Evolutionary conservation across 179 eudicot species (phyloP), one percentile per base, ranked within the genome.

Genomic region (Patellifolia procumbens): DNA sequence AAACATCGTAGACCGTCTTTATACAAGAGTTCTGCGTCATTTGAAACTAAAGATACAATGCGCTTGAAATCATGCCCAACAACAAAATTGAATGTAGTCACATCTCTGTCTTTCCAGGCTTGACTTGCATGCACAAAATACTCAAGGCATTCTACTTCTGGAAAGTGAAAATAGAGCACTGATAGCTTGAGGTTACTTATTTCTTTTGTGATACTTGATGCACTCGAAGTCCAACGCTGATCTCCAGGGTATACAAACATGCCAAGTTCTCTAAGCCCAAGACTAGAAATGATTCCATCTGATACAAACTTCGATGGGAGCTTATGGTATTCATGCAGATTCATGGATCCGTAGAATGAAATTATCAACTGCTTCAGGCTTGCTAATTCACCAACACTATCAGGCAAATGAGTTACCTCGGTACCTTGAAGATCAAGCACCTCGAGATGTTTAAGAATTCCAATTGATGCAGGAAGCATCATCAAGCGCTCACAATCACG

Each of bases 401-500:
- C 79, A 48, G 85, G 87, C 34, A 81, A 73, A 56, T 77, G 42
- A 37, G 34, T 63, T 20, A 85, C 35, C 62, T 82, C 77, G 7
- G 85, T 85, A 43, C 85, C 85, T 31, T 61, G 69, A 31, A 85
- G 79, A 74, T 85, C 83, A 70, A 85, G 85, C 76, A 85, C 76
- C 78, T 79, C 29, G 24, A 85, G 75, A 60, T 37, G 13, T 60
- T 71, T 75, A 20, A 82, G 81, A 59, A 31, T 35, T 56, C 81
- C 81, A 68, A 82, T 74, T 15, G 75, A 67, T 4, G 81, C 60
- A 37, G 85, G 79, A 58, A 85, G 77, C 26, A 63, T 32, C 28
- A 64, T 55, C 55, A 82, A 77, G 72, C 73, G 80, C 31, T 65
- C 49, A 81, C 82, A 83, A 49, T 78, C 64, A 32, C 80, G 77